Evolutionary conservation across 306 rosid genomes (phyloP).

Genomic region (Datisca glomerata): DNA sequence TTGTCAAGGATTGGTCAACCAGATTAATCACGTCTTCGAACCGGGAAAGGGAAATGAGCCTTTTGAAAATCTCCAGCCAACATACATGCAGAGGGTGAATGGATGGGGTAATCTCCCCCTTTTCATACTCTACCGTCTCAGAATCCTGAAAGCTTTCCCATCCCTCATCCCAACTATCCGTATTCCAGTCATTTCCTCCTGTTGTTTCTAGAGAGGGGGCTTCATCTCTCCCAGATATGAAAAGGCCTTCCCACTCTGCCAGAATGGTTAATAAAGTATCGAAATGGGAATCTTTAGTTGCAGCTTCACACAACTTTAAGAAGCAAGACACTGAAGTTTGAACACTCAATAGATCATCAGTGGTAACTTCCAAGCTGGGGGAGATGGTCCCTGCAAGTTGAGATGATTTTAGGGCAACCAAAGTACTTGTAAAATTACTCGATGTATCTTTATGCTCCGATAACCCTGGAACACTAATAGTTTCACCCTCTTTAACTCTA

Average conservation of each 20-base stretch:
- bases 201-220: slow-evolving; percentile 35
- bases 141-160: slow-evolving; percentile 93
- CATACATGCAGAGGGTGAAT: slow-evolving; percentile 75
- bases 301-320: slow-evolving; percentile 50
- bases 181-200: slow-evolving; percentile 66
- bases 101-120: slow-evolving; percentile 15
- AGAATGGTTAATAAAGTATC: slow-evolving; percentile 55
- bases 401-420: slow-evolving; percentile 89
- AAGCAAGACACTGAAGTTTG: slow-evolving; percentile 78
- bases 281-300: slow-evolving; percentile 41
- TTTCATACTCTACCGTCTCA: slow-evolving; percentile 41
- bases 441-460: slow-evolving; percentile 49
- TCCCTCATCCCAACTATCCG: slow-evolving; percentile 92
- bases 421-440: slow-evolving; percentile 68
- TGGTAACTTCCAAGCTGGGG: slow-evolving; percentile 57
- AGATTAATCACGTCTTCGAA: slow-evolving; percentile 48
- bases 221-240: slow-evolving; percentile 28
- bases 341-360: slow-evolving; percentile 47
- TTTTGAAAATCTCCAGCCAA: slow-evolving; percentile 63
- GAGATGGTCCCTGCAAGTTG: slow-evolving; percentile 69
- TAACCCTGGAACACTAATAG: slow-evolving; percentile 28
- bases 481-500: slow-evolving; percentile 33
- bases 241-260: slow-evolving; percentile 92
- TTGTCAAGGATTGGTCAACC: slow-evolving; percentile 49
- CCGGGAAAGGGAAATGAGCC: slow-evolving; percentile 39